phyloP scores from a whole-genome alignment of 495 filamentous ascomycete species.

The Hyaloscypha bicolor region DNA sequence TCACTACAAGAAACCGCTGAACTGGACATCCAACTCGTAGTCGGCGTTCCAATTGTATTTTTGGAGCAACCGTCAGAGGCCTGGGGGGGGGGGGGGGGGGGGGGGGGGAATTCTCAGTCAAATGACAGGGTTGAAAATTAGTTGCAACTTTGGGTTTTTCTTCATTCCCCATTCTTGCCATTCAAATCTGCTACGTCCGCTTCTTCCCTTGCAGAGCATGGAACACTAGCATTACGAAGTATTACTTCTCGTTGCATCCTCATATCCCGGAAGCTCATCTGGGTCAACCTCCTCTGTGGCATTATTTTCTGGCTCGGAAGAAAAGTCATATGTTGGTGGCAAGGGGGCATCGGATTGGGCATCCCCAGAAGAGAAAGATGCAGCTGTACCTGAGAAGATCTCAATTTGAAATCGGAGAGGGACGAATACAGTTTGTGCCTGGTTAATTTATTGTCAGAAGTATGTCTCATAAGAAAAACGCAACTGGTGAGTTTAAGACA shows the following conservation, averaged over 20 bases:
- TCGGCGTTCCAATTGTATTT: too few relatives aligned
- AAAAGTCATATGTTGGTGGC: constrained; percentile 48
- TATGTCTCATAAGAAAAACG: too few relatives aligned
- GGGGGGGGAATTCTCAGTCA: too few relatives aligned
- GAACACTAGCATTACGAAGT: neutral
- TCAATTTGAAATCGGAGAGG: constrained; percentile 77
- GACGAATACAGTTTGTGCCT: constrained; percentile 72
- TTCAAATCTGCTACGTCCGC: too few relatives aligned
- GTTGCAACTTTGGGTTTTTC: too few relatives aligned
- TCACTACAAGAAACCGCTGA: too few relatives aligned
- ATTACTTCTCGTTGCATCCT: constrained; percentile 1
- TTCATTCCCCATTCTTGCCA: too few relatives aligned
- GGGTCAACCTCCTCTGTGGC: neutral
- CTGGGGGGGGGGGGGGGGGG: too few relatives aligned
- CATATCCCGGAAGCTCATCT: constrained; percentile 4
- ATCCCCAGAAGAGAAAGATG: constrained; percentile 71
- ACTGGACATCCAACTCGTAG: too few relatives aligned
- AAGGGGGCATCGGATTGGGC: constrained; percentile 61
- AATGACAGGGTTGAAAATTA: too few relatives aligned
- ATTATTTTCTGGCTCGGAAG: neutral
- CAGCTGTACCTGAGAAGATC: constrained; percentile 80
- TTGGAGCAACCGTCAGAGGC: too few relatives aligned
- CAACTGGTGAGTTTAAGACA: constrained; percentile 13
- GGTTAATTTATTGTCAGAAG: constrained; percentile 23
- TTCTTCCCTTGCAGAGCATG: too few relatives aligned